These are phyloP conservation scores for Pseudisothecium myosuroides DNA, from an alignment of 225 moss, liverwort and hornwort species.

Conservation along the genomic window DNA sequence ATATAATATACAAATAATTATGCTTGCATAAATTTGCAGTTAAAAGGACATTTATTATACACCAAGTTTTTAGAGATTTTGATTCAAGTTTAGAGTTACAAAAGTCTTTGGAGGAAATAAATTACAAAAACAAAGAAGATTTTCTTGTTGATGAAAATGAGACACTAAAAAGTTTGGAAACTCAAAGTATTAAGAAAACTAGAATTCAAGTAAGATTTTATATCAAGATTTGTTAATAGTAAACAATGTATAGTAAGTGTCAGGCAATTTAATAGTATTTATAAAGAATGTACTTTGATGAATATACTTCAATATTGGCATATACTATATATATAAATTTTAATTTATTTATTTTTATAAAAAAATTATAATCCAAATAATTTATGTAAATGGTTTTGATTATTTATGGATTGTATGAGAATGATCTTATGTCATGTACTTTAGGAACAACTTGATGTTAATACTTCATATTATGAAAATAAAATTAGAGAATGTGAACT, in stretches of 20 bases:
- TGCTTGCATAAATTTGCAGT: background rate
- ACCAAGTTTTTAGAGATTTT: background rate
- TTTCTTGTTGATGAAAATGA: background rate
- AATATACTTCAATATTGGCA: background rate
- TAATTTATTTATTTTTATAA: too few relatives aligned
- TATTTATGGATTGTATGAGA: background rate
- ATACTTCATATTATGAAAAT: background rate
- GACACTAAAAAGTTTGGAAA: background rate
- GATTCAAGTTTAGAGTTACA: background rate
- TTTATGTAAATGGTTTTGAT: background rate
- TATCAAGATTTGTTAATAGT: background rate
- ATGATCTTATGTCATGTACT: background rate
- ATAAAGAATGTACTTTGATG: too few relatives aligned
- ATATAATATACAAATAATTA: background rate
- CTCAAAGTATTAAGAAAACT: background rate
- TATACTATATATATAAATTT: background rate
- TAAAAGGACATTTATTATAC: rapidly evolving
- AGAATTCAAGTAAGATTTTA: background rate
- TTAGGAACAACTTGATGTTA: background rate
- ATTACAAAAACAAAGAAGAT: background rate
- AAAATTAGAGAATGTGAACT: background rate
- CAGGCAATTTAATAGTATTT: background rate
- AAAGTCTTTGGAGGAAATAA: background rate
- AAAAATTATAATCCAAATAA: too few relatives aligned
- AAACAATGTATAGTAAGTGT: background rate